Percentiles rank a stretch among this genome's conserved stretches.
These are phyloP conservation scores for Phytopythium ostracodes DNA, from an alignment of 352 stramenopile species.

Conservation along the genomic window DNA sequence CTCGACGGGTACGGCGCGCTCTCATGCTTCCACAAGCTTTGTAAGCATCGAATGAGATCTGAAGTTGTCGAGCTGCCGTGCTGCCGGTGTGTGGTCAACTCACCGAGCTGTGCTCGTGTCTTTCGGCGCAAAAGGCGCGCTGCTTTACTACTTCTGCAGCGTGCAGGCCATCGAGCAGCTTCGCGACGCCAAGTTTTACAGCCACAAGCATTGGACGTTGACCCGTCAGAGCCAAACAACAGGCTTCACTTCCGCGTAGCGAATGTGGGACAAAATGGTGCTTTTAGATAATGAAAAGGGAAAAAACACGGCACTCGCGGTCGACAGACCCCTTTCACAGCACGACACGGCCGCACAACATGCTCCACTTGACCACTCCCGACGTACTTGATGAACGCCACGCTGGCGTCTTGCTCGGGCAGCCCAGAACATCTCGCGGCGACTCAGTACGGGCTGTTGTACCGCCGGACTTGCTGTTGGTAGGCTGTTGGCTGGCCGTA, in stretches of 20 bases:
- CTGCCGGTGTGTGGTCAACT: no score
- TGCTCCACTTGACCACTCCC: neutral
- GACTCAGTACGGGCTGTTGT: conserved; percentile 34
- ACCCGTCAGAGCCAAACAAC: neutral
- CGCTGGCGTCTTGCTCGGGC: neutral
- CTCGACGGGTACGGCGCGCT: conserved; percentile 30
- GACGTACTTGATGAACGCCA: neutral
- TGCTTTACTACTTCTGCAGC: conserved; percentile 49
- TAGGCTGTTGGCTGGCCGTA: conserved; percentile 20
- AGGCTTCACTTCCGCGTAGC: neutral
- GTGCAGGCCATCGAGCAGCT: conserved; percentile 49
- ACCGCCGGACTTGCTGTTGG: conserved; percentile 14
- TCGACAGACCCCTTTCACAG: neutral
- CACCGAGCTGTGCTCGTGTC: no score
- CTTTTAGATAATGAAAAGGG: neutral
- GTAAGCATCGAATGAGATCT: conserved; percentile 18
- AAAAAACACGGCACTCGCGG: no score
- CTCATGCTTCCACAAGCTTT: conserved; percentile 53
- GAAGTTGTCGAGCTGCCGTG: no score
- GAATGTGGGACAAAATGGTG: neutral
- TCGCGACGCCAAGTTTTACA: conserved; percentile 49
- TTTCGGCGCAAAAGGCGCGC: conserved; percentile 20
- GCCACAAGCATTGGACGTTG: conserved; percentile 43
- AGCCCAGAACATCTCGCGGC: neutral
- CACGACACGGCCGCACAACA: neutral